Percentiles rank a stretch among this genome's conserved stretches.
Conservation (phyloP, 2,329 filamentous ascomycete genomes). For the Ceratocystis destructans region DNA sequence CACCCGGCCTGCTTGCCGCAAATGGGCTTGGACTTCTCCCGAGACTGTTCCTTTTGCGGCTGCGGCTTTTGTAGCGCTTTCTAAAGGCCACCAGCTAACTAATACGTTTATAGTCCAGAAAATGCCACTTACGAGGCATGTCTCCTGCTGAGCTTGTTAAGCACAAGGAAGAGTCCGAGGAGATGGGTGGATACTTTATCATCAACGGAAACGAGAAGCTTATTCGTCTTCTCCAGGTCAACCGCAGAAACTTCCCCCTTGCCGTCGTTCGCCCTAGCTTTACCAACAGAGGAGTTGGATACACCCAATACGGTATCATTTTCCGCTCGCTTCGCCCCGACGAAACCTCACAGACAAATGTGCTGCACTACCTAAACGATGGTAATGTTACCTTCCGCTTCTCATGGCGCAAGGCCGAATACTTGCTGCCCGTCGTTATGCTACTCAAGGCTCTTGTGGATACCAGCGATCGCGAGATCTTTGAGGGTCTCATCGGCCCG, state of each 20-base stretch:
- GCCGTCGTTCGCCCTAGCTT: slow-evolving; percentile 88
- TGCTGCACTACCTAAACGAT: slow-evolving; percentile 87
- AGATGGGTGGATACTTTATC: slow-evolving; percentile 91
- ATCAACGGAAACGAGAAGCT: slow-evolving; percentile 97
- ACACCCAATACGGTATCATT: slow-evolving; percentile 82
- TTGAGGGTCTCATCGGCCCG: slow-evolving; percentile 76
- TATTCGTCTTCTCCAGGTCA: slow-evolving; percentile 80
- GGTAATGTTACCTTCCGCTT: slow-evolving; percentile 96
- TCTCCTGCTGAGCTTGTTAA: slow-evolving; percentile 71
- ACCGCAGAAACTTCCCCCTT: slow-evolving; percentile 86
- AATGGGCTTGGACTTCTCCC: too few species aligned
- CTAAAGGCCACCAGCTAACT: background rate
- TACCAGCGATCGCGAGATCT: slow-evolving; percentile 93
- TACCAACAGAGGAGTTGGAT: slow-evolving; percentile 69
- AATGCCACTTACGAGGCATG: slow-evolving; percentile 78
- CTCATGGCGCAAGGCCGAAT: slow-evolving; percentile 96
- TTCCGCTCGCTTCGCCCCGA: slow-evolving; percentile 89
- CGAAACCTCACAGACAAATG: slow-evolving; percentile 94
- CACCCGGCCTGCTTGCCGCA: too few species aligned
- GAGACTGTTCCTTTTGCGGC: too few species aligned
- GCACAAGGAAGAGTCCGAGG: slow-evolving; percentile 88
- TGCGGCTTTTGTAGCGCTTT: too few species aligned
- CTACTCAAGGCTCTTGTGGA: slow-evolving; percentile 87
- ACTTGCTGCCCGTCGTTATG: slow-evolving; percentile 92
- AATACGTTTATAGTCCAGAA: slow-evolving; percentile 51